These are phyloP conservation scores for Magnusiomyces paraingens DNA, from an alignment of 1,139 yeast species.

Conservation along the genomic window DNA sequence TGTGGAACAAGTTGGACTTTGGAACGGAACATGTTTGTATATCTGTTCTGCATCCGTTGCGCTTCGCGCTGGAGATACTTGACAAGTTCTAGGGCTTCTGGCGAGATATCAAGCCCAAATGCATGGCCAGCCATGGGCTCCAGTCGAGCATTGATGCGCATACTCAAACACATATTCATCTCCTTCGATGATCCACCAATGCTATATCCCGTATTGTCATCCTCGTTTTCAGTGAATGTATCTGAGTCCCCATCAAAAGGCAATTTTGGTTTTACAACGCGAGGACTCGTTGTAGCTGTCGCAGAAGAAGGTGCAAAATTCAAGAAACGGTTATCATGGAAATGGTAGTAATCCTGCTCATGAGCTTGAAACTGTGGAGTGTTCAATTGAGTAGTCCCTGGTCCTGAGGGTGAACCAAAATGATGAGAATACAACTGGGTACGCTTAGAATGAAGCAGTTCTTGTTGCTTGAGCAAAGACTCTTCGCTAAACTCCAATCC, in stretches of 20 bases:
- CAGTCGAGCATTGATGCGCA: neutral
- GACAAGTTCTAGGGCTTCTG: too few relatives aligned
- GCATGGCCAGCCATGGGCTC: too few relatives aligned
- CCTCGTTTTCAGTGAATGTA: neutral
- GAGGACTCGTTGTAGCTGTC: neutral
- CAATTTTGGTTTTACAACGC: neutral
- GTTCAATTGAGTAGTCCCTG: too few relatives aligned
- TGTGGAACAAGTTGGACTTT: neutral
- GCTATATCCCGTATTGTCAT: too few relatives aligned
- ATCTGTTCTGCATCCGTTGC: too few relatives aligned
- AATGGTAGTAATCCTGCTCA: too few relatives aligned
- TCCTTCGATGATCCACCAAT: conserved; percentile 9
- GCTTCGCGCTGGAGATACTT: too few relatives aligned
- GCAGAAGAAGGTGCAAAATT: conserved; percentile 5
- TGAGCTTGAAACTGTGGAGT: too few relatives aligned
- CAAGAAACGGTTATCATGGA: conserved; percentile 12
- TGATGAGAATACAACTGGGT: too few relatives aligned
- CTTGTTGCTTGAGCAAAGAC: conserved; percentile 21
- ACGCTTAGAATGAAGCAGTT: neutral
- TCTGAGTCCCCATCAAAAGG: neutral
- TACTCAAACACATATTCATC: conserved; percentile 11
- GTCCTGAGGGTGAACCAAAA: too few relatives aligned
- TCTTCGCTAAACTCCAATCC: conserved; percentile 24
- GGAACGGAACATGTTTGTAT: too few relatives aligned
- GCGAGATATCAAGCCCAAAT: too few relatives aligned